phyloP scores from a whole-genome alignment of 2,329 filamentous ascomycete genomes.

The Colletotrichum incanum region DNA sequence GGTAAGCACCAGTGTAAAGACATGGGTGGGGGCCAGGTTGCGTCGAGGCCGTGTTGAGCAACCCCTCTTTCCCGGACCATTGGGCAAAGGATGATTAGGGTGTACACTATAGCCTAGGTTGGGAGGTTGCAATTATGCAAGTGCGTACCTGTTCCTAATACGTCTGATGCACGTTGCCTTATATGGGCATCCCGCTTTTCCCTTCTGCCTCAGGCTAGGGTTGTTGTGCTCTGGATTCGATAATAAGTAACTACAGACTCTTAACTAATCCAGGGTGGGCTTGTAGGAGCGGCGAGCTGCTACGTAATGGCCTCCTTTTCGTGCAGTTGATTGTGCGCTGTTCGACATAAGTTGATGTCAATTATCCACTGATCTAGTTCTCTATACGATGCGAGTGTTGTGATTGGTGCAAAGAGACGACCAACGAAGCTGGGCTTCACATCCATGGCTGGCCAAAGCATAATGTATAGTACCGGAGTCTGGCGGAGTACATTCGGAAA shows the following conservation, averaged over 20 bases:
- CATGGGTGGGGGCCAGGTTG: constrained; percentile 17
- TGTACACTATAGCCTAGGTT: constrained; percentile 18
- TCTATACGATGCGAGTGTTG: background rate
- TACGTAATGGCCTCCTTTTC: background rate
- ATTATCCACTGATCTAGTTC: background rate
- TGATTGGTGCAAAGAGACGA: background rate
- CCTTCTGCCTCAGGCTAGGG: constrained; percentile 13
- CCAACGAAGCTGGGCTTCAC: background rate
- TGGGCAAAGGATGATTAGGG: constrained; percentile 25
- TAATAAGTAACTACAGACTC: background rate
- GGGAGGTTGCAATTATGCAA: constrained; percentile 19
- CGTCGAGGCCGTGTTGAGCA: constrained; percentile 16
- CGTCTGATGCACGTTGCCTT: constrained; percentile 18
- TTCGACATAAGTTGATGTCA: background rate
- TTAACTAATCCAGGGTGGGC: background rate
- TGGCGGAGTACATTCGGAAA: background rate
- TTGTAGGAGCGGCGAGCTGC: background rate
- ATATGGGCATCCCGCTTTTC: constrained; percentile 17
- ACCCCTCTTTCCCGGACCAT: constrained; percentile 18
- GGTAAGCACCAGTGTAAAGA: constrained; percentile 31
- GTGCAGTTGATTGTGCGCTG: background rate
- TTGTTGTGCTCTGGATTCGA: background rate
- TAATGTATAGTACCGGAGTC: background rate
- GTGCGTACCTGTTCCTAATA: constrained; percentile 11
- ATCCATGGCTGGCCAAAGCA: background rate